Conservation (phyloP, 2,329 filamentous ascomycete genomes). For the Acephala macrosclerotiorum region DNA sequence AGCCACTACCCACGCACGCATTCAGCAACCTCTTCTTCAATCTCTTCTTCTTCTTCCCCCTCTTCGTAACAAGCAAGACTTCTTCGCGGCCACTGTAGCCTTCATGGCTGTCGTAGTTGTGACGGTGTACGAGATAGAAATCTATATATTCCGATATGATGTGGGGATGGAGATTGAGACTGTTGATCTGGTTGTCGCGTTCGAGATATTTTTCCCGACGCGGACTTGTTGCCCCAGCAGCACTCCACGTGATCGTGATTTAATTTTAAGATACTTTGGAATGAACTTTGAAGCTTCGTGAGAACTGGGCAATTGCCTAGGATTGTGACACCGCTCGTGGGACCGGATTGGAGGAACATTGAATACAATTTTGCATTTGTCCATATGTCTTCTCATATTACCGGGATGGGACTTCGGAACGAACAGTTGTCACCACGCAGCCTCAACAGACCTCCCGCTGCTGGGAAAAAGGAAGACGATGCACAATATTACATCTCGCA, state of each 20-base stretch:
- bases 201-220: background rate
- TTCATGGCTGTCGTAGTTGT: background rate
- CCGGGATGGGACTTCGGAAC: background rate
- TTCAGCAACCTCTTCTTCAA: no score
- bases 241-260: background rate
- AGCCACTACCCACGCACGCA: no score
- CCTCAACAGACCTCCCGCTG: background rate
- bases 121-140: background rate
- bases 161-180: background rate
- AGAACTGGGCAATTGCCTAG: no score
- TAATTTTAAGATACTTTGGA: no score
- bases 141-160: background rate
- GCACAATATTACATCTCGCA: background rate
- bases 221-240: background rate
- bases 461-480: background rate
- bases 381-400: background rate
- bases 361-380: background rate
- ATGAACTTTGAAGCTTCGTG: background rate
- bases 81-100: background rate
- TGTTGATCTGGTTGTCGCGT: background rate
- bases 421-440: background rate
- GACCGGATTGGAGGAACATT: background rate
- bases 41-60: no score
- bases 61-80: background rate
- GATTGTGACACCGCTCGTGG: no score